Base-by-base conservation (phyloP, 148 eudicot species). In the Pharnaceum exiguum region DNA sequence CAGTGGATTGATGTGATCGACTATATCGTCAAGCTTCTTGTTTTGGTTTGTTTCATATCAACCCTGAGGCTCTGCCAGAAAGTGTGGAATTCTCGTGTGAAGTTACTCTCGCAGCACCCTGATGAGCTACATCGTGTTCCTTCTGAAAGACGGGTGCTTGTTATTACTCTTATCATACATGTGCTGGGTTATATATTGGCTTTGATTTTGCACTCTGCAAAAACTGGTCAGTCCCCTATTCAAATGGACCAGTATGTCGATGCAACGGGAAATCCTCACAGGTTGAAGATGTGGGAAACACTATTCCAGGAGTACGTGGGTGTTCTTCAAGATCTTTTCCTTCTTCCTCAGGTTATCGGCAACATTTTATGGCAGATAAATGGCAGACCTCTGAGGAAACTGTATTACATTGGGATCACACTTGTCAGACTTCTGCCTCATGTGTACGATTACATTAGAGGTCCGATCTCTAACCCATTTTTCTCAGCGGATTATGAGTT, bases 291-390 rank as follows among this genome's bases (percentile, higher is more conserved):
- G 26, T 87, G 98, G 98, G 77, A 75, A 75, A 78, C 83, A 2
- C 72, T 80, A 30, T 62, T 91, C 38, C 82, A 77, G 72, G 90
- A 87, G 77, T 91, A 91, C 42, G 54, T 76, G 37, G 98, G 98
- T 29, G 68, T 91, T 16, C 79, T 85, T 63, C 96, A 81, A 49
- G 98, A 88, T 71, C 78, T 91, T 4, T 91, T 85, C 60, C 80
- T 91, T 46, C 82, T 91, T 61, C 96, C 98, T 28, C 98, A 91
- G 51, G 70, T 91, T 10, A 69, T 91, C 1, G 94, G 80, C 33
- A 91, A 91, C 64, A 55, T 82, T 9, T 43, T 85, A 18, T 91
- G 98, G 98, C 83, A 75, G 68, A 68, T 81, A n/a, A 27, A 85
- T 32, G 51, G 55, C 43, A 72, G 68, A 64, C 94, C 98, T 30